phyloP scores from a whole-genome alignment of 768 basidiomycete genomes.

The Termitomyces sp. region DNA sequence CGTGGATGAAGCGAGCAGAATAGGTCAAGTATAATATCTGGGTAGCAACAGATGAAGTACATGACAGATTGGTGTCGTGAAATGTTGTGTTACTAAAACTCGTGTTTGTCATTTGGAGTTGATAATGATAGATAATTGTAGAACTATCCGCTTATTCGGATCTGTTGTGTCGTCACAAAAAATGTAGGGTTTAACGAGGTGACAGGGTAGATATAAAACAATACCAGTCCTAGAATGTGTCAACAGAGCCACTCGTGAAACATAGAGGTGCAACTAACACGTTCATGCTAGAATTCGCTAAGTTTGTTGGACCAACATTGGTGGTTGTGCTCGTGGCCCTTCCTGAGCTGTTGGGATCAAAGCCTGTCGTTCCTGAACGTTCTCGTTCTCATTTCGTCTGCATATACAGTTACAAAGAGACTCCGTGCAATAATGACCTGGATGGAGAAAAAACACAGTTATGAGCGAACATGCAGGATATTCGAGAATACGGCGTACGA shows the following conservation, averaged over 20 bases:
- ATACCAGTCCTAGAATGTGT: background rate
- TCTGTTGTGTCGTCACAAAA: background rate
- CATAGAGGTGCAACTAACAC: background rate
- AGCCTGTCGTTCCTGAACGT: slow-evolving; percentile 21
- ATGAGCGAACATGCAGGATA: background rate
- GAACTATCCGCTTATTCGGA: background rate
- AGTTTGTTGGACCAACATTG: slow-evolving; percentile 18
- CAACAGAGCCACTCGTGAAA: background rate
- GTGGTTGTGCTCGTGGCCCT: slow-evolving; percentile 20
- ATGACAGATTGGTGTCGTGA: background rate
- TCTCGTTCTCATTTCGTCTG: slow-evolving; percentile 4
- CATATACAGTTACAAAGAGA: slow-evolving; percentile 21
- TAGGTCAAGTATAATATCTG: background rate
- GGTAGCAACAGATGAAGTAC: background rate
- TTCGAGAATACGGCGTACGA: slow-evolving; percentile 19
- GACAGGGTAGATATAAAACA: background rate
- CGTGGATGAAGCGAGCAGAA: background rate
- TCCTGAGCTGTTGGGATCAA: slow-evolving; percentile 19
- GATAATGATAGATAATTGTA: background rate
- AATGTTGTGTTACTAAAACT: background rate
- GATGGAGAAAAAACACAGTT: background rate
- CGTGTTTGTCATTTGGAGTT: background rate
- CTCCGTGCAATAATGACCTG: slow-evolving; percentile 33
- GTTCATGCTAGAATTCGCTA: background rate
- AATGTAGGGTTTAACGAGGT: background rate